Evolutionary conservation across 495 filamentous ascomycete genomes (phyloP), one percentile per base, ranked within the genome.

Genomic region (Podospora bellae-mahoneyi): DNA sequence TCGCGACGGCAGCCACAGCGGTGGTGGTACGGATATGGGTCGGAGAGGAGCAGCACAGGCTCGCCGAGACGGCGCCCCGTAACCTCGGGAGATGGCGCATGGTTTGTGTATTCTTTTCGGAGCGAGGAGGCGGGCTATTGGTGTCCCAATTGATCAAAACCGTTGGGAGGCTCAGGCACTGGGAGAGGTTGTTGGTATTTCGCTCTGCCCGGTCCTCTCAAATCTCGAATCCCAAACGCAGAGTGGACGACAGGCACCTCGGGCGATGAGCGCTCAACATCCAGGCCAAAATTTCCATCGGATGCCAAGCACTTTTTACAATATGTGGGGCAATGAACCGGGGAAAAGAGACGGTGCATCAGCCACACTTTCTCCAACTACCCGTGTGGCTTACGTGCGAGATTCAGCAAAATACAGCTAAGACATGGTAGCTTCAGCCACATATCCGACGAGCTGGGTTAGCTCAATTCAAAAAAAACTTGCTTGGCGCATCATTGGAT

Each of bases 21-120:
- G 69, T 59, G 9, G 69, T 59, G 48, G 66, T 64, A 28, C 74
- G 74, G 65, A 71, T 55, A 39, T 64, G 27, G 44, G 60, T 57
- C 2, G 68, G n/a, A 27, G 73, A 63, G 57, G 74, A 67, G 62
- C 70, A 65, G 62, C 55, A 68, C 18, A 71, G 69, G 63, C 75
- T 67, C 32, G 71, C 64, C n/a, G 73, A 66, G 27, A 63, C 65
- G 15, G 71, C 53, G 67, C 65, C 60, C 28, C 71, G 69, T 72
- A 78, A 62, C 71, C 76, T 74, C 23, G 68, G 66, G 61, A 78
- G 39, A 30, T 73, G 68, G 68, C 76, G 74, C 76, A 78, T 78
- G 16, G 53, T 67, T 57, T 27, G 23, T 48, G 39, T 48, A 48
- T 48, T 48, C 39, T 48, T 10, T 13, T 48, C 7, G 39, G 39